A percentile compares a stretch with the other conserved stretches of the same genome.
phyloP scores from a whole-genome alignment of 306 rosid species.

The Mimosa pudica region DNA sequence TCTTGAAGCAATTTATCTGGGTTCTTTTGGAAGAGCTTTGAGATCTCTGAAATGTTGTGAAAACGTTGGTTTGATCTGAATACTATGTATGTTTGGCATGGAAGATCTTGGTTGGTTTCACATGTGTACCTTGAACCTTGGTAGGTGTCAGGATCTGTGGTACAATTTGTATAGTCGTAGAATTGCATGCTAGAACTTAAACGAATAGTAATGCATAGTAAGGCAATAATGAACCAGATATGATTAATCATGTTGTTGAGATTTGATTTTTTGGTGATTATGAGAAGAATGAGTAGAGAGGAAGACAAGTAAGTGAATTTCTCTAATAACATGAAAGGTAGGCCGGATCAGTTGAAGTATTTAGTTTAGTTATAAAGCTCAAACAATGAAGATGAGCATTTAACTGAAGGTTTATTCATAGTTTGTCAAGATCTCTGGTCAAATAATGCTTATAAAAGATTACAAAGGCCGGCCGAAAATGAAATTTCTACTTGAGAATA shows the following conservation, averaged over 20 bases:
- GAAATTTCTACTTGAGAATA: slow-evolving; percentile 32
- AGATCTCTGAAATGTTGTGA: slow-evolving; percentile 41
- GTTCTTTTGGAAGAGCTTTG: slow-evolving; percentile 42
- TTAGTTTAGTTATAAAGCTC: background rate
- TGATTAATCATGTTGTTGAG: slow-evolving; percentile 39
- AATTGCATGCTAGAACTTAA: slow-evolving; percentile 44
- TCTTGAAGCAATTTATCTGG: slow-evolving; percentile 32
- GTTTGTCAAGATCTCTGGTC: slow-evolving; percentile 27
- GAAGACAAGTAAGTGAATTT: slow-evolving; percentile 12
- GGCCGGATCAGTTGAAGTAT: background rate
- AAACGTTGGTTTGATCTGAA: slow-evolving; percentile 57
- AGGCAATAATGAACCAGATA: slow-evolving; percentile 40
- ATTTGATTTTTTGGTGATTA: background rate
- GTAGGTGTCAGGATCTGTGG: slow-evolving; percentile 11
- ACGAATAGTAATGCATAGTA: slow-evolving; percentile 34
- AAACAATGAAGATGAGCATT: background rate
- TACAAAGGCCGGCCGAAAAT: slow-evolving; percentile 48
- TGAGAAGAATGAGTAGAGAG: background rate
- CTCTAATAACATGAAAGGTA: background rate
- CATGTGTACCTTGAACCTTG: slow-evolving; percentile 60
- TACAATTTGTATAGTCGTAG: slow-evolving; percentile 48
- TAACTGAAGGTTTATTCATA: background rate
- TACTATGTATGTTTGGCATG: slow-evolving; percentile 63
- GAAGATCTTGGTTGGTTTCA: slow-evolving; percentile 39
- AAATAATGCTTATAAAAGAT: slow-evolving; percentile 19